Conservation (phyloP, 1,139 yeast genomes). For the Hyphopichia fennica region DNA sequence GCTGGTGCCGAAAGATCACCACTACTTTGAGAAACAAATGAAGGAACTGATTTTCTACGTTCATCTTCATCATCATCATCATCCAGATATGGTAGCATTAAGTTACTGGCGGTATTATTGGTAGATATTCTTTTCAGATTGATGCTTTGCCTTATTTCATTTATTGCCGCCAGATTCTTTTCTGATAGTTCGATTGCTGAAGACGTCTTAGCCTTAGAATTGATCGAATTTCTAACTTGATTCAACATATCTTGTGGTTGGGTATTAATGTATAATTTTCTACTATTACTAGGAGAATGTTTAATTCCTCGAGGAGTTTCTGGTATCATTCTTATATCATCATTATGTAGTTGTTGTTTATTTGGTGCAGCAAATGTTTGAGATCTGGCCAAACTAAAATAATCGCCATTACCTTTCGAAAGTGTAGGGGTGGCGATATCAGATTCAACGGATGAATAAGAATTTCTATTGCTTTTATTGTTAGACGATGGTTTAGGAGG, state of each 20-base stretch:
- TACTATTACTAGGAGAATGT: neutral
- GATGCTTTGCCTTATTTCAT: constrained; percentile 28
- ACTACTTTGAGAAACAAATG: constrained; percentile 5
- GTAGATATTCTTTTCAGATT: constrained; percentile 23
- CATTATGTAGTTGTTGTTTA: neutral
- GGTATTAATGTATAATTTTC: neutral
- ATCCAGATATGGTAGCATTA: constrained; percentile 7
- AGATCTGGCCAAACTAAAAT: neutral
- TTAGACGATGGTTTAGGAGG: neutral
- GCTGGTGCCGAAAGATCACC: constrained; percentile 2
- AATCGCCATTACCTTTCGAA: neutral
- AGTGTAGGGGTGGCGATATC: neutral
- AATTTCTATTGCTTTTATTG: neutral
- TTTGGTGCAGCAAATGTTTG: neutral
- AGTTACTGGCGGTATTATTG: neutral
- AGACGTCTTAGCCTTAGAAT: constrained; percentile 18
- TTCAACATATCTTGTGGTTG: constrained; percentile 30
- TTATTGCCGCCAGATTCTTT: constrained; percentile 14
- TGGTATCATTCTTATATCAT: neutral
- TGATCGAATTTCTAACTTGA: constrained; percentile 23
- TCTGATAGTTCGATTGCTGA: constrained; percentile 8
- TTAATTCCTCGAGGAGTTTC: neutral
- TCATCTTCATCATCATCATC: neutral
- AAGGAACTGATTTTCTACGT: constrained; percentile 2
- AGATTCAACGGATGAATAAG: neutral